Conservation (phyloP, 2,329 filamentous ascomycete genomes). For the Didymella exigua region DNA sequence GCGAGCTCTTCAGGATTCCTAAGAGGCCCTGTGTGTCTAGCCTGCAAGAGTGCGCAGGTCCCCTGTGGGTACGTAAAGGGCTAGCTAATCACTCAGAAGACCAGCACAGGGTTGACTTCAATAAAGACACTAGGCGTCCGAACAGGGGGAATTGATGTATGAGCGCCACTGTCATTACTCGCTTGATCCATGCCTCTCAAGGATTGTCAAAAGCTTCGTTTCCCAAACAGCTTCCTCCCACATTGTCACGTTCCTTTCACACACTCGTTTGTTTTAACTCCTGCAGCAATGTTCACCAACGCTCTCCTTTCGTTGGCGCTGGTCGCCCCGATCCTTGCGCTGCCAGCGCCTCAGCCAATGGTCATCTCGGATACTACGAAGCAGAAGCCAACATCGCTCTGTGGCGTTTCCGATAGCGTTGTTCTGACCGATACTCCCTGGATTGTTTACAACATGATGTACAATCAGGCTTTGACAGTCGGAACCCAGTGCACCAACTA, state of each 20-base stretch:
- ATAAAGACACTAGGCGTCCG: no score
- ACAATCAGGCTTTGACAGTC: conserved; percentile 49
- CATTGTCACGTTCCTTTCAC: not conserved
- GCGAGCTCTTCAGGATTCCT: no score
- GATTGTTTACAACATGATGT: conserved; percentile 56
- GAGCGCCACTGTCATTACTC: not conserved
- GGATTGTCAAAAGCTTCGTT: not conserved
- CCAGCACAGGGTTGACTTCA: no score
- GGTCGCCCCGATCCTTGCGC: conserved; percentile 14
- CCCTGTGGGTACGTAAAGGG: no score
- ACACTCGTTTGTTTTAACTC: conserved; percentile 1
- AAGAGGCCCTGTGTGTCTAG: no score
- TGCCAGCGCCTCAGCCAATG: conserved; percentile 20
- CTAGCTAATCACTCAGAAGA: no score
- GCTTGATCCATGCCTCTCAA: not conserved
- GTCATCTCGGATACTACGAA: conserved; percentile 20
- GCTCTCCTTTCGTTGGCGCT: conserved; percentile 19
- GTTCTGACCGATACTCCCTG: conserved; percentile 50
- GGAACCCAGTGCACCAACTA: conserved; percentile 52
- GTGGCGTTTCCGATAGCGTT: conserved; percentile 23
- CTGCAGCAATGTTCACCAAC: conserved; percentile 5
- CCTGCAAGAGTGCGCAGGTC: no score
- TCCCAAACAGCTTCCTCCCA: not conserved
- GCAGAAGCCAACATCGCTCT: conserved; percentile 23
- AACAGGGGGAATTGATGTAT: no score